Evolutionary conservation across 2,329 filamentous ascomycete genomes (phyloP), one percentile per base, ranked within the genome.

Genomic region (Colletotrichum chlorophyti): DNA sequence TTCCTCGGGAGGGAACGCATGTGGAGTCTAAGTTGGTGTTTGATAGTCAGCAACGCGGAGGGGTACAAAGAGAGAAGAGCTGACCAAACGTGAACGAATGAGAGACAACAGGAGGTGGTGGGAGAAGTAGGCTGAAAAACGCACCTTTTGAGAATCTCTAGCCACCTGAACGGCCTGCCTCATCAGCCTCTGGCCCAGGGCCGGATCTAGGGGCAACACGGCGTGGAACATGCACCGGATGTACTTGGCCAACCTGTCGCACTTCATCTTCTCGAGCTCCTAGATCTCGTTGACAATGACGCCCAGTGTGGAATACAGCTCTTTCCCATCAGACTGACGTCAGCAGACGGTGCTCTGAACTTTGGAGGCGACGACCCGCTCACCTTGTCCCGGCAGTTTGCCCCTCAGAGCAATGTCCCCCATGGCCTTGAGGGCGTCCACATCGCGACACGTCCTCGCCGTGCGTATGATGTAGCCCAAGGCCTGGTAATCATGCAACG

Each of bases 171-270:
- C 78, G 1, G 86, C 83, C 66, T 92, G 86, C n/a, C 86, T 81
- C 7, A 92, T 74, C 4, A 92, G 78, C 41, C 81, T 77, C 46
- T 89, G 75, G 9, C 85, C 83, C 14, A 86, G 72, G 1, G 71
- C 70, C 17, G 85, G 80, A 42, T 87, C 81, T 5, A 82, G 75
- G 1, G 82, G 76, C 1, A 93, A 73, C 0, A 89, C 82, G 1
- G 86, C 78, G 61, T 90, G 88, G 63, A 94, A 90, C 2, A 95
- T 78, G 65, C 90, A 93, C 1, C 91, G 85, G 41, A 94, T 83
- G 76, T 95, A 96, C 65, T 89, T 89, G 7, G 90, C 84, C 1
- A 96, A 76, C 64, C 85, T 87, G 1, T 70, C 68, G 5, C 79
- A 77, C 61, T 89, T 81, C 40, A 87, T 85, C 1, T 72, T 66